phyloP scores from a whole-genome alignment of 2,329 filamentous ascomycete genomes.

The Fusarium verticillioides region DNA sequence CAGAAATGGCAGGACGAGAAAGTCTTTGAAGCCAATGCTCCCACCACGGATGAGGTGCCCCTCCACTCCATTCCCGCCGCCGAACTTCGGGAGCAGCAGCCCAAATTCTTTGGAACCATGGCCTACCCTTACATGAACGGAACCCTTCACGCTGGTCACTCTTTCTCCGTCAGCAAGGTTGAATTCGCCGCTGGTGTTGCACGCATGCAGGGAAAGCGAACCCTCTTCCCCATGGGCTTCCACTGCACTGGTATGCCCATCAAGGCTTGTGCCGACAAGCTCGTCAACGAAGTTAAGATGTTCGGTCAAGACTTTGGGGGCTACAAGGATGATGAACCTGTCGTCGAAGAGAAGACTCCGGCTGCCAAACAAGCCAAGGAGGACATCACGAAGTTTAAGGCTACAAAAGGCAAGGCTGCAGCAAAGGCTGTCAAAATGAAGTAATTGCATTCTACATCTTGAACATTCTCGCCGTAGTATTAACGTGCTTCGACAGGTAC shows the following conservation, averaged over 20 bases:
- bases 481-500: conserved; percentile 59
- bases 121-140: conserved; percentile 81
- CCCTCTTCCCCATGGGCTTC: conserved; percentile 91
- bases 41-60: conserved; percentile 80
- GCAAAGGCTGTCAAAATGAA: conserved; percentile 93
- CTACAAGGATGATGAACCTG: conserved; percentile 72
- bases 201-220: conserved; percentile 88
- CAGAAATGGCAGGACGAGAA: conserved; percentile 63
- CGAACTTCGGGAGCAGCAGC: conserved; percentile 81
- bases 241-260: conserved; percentile 97
- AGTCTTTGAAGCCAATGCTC: conserved; percentile 88
- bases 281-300: conserved; percentile 86
- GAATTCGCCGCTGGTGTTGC: conserved; percentile 91
- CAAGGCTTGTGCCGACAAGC: conserved; percentile 96
- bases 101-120: conserved; percentile 85
- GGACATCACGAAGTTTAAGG: conserved; percentile 90
- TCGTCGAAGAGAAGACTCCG: conserved; percentile 60
- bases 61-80: conserved; percentile 77
- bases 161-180: conserved; percentile 90
- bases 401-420: conserved; percentile 91
- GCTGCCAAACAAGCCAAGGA: conserved; percentile 76
- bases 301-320: conserved; percentile 89
- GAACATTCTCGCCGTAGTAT: too few species aligned
- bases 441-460: conserved; percentile 23
- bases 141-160: conserved; percentile 88